Evolutionary conservation across 2,329 filamentous ascomycete genomes (phyloP).

Genomic region (Cladosporium sp.): DNA sequence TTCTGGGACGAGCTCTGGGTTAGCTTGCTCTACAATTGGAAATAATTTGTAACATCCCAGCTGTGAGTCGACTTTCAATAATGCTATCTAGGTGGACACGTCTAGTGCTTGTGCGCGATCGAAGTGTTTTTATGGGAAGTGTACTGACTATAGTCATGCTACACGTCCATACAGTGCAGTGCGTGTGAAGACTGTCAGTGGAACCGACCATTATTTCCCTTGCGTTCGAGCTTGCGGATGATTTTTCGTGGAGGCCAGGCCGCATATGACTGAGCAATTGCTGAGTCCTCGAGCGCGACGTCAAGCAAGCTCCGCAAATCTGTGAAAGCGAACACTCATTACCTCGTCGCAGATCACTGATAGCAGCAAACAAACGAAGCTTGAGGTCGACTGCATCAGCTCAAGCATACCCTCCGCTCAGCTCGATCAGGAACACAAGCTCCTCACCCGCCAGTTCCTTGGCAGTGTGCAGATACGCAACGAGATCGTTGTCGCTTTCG

Average conservation of each 20-base stretch:
- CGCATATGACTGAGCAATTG: slow-evolving; percentile 74
- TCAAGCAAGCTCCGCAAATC: slow-evolving; percentile 21
- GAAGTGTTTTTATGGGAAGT: neutral
- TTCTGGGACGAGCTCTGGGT: neutral
- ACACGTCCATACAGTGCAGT: neutral
- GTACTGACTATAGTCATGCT: neutral
- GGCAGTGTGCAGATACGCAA: slow-evolving; percentile 66
- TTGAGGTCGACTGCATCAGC: neutral
- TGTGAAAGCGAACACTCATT: no score
- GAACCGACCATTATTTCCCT: slow-evolving; percentile 45
- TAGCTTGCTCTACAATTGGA: neutral
- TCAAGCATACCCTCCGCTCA: slow-evolving; percentile 24
- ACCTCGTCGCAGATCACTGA: neutral
- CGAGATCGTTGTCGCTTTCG: slow-evolving; percentile 69
- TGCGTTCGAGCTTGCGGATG: slow-evolving; percentile 67
- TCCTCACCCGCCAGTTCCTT: slow-evolving; percentile 52
- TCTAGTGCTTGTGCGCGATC: no score
- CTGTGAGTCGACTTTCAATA: no score
- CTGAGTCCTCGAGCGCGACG: slow-evolving; percentile 72
- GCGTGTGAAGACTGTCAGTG: neutral
- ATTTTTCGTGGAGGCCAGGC: slow-evolving; percentile 68
- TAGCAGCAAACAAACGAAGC: neutral
- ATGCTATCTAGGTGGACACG: no score
- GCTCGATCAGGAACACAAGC: slow-evolving; percentile 48
- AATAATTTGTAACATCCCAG: neutral